Base-by-base conservation (phyloP, 495 filamentous ascomycete species). In the Podospora pseudoanserina region DNA sequence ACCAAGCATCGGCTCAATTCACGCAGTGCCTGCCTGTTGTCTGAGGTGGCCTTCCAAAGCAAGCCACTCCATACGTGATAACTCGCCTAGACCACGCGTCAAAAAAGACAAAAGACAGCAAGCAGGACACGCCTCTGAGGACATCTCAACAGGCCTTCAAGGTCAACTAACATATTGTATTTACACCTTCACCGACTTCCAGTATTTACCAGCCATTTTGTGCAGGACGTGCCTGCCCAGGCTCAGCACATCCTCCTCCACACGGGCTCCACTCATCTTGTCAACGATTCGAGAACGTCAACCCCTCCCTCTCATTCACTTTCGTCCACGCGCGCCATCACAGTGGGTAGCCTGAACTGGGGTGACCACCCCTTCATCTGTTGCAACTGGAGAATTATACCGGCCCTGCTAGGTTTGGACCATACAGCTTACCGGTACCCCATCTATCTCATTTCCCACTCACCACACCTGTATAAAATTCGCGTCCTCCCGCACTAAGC, bases 401-500 rank as follows among this genome's bases (percentile, higher is more conserved):
- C 60, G 30, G 60, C 27, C 18, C 18, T 62, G 23, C 16, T 30
- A 11, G 18, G 23, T 34, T 27, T 28, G 13, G 26, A 28, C 60
- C 26, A 62, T 62, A 62, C 60, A 30, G 60, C 7, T 62, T 62
- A 15, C 30, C 26, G 23, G 7, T 62, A 30, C 30, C 4, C 23
- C 18, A 58, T 71, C 68, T 66, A 68, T 75, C 64, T 63, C 67
- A 69, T 63, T 70, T 73, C 58, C 65, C 60, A 63, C 58, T 19
- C 18, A 34, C 30, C 18, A 34, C 39, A 62, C 39, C 65, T 66
- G 59, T 76, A 76, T 78, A 78, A 76, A 72, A 69, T 68, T 74
- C 70, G 67, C 58, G 55, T 61, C 67, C 65, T 68, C 72, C 75
- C 74, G 71, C 73, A 74, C 74, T 76, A 76, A 60, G 68, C 76